Conservation (phyloP, 2,329 filamentous ascomycete genomes). For the Hypoxylon sp. region DNA sequence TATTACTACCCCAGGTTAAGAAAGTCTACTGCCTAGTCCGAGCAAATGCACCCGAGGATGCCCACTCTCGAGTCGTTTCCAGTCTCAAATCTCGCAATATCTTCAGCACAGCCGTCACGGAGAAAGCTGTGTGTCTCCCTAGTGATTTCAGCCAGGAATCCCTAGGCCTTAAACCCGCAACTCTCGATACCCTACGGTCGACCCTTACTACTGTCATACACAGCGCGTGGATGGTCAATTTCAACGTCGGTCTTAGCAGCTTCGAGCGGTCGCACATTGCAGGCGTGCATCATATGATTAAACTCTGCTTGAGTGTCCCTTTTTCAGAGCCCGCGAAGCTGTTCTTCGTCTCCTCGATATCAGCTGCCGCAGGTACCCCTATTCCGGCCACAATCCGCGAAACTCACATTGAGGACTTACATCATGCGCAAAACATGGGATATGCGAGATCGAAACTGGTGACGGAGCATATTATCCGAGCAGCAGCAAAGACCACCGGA, state of each 20-base stretch:
- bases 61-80: slow-evolving; percentile 52
- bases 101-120: slow-evolving; percentile 53
- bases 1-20: slow-evolving; percentile 70
- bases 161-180: slow-evolving; percentile 57
- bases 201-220: slow-evolving; percentile 63
- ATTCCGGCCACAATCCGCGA: slow-evolving; percentile 57
- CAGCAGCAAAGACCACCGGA: slow-evolving; percentile 52
- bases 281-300: slow-evolving; percentile 63
- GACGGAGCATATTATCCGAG: slow-evolving; percentile 61
- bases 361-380: slow-evolving; percentile 59
- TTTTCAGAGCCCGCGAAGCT: slow-evolving; percentile 57
- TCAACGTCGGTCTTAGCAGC: slow-evolving; percentile 64
- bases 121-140: slow-evolving; percentile 58
- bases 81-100: slow-evolving; percentile 56
- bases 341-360: slow-evolving; percentile 63
- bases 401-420: slow-evolving; percentile 54
- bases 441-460: slow-evolving; percentile 67
- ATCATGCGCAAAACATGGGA: slow-evolving; percentile 64
- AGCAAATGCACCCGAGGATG: slow-evolving; percentile 56
- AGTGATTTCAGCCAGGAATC: slow-evolving; percentile 59
- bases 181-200: slow-evolving; percentile 49
- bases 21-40: slow-evolving; percentile 66
- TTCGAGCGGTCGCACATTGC: slow-evolving; percentile 64
- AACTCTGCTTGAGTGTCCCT: slow-evolving; percentile 57
- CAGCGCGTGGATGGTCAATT: slow-evolving; percentile 70